phyloP scores from a whole-genome alignment of 2,329 filamentous ascomycete genomes.

The Aureobasidium mangrovei region DNA sequence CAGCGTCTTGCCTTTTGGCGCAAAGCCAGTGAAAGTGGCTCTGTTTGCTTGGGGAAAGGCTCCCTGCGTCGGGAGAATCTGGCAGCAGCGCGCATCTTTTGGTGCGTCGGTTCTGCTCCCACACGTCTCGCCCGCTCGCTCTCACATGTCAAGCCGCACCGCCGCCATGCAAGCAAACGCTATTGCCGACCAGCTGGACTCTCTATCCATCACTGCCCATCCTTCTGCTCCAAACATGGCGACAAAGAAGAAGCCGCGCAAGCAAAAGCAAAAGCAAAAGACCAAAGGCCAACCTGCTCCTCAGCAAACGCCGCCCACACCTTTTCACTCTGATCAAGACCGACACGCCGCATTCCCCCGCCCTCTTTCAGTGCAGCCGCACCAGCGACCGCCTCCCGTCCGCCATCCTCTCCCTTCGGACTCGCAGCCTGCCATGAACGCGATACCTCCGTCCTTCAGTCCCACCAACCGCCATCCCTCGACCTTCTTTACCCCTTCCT shows the following conservation, averaged over 20 bases:
- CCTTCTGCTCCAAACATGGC: neutral
- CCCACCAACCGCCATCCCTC: constrained; percentile 6
- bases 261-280: neutral
- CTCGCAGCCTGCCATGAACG: too few relatives aligned
- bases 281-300: neutral
- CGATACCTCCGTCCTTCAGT: neutral
- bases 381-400: neutral
- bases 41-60: neutral
- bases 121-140: neutral
- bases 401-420: neutral
- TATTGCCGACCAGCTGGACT: neutral
- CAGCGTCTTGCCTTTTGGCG: neutral
- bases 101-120: neutral
- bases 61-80: neutral
- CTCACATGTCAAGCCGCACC: neutral
- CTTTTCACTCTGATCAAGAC: neutral
- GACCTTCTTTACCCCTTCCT: neutral
- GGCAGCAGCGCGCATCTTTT: neutral
- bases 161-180: neutral
- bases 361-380: neutral
- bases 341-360: neutral
- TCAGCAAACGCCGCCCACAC: neutral
- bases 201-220: neutral
- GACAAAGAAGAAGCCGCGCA: neutral
- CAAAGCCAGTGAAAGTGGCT: neutral